Base-by-base conservation (phyloP, 257 asterid species). In the Nicotiana paniculata region DNA sequence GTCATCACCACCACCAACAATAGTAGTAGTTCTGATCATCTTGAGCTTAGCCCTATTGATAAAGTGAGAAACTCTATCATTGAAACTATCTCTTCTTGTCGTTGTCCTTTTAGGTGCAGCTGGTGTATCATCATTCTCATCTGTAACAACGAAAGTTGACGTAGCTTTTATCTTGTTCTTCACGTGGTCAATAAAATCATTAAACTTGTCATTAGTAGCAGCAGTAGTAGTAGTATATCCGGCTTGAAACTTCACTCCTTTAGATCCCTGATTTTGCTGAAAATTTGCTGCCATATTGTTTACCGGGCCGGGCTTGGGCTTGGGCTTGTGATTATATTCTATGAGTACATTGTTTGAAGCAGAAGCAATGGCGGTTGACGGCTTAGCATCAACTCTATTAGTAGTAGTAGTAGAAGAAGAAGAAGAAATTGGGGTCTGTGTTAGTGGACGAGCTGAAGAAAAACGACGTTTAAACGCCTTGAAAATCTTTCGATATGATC, bases 21-120 rank as follows among this genome's bases (percentile, higher is more conserved):
- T 85, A 1, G 87, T 83, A 8, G 88, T 82, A 8, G 77, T 87
- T 59, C 90, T 89, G 24, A 21, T 21, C 46, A 89, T 81, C 85
- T 89, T 86, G 37, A 86, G 83, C 86, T 69, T 89, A 12, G 92
- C 85, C 10, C 83, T 86, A 35, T 84, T 76, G 79, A 90, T 90
- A 61, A 86, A 93, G 69, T 75, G 81, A 18, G 82, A 63, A 26
- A 88, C 82, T 79, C 76, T 91, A 69, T 90, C 90, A 69, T 90
- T 87, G 58, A 91, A 86, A 78, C 94, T 93, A 18, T 92, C 94
- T 77, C 89, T 88, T 84, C 86, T 88, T 26, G 85, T 78, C 3
- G 87, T 65, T 18, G 28, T 58, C 76, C 82, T 88, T 12, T 67
- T 35, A 33, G 77, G 11, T 15, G 24, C 37, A 24, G 54, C 58